Conservation (phyloP, 139 green algal genomes). For the Gonium pectorale region DNA sequence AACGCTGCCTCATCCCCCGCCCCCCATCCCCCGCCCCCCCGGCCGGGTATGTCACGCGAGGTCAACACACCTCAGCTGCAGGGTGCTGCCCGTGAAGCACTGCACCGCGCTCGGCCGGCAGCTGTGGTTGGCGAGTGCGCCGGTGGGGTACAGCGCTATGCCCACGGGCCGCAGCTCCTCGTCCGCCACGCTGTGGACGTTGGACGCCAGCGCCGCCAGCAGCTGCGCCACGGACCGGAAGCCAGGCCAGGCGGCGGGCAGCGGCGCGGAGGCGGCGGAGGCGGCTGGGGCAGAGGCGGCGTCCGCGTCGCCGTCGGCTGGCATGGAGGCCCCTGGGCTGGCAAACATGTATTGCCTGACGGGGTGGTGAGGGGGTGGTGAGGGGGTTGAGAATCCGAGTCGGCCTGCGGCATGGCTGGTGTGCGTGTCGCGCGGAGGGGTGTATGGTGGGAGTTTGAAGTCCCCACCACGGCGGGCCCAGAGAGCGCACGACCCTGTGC, state of each 20-base stretch:
- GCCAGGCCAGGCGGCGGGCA: slow-evolving; percentile 6
- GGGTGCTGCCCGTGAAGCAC: slow-evolving; percentile 61
- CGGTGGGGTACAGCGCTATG: slow-evolving; percentile 76
- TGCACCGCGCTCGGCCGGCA: slow-evolving; percentile 78
- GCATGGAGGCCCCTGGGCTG: not conserved
- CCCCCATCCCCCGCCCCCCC: not conserved
- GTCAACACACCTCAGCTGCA: slow-evolving; percentile 79
- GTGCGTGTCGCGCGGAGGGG: no score
- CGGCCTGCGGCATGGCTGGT: no score
- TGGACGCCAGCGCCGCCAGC: slow-evolving; percentile 75
- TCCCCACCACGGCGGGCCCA: no score
- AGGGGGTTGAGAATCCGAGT: no score
- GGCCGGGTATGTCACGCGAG: not conserved
- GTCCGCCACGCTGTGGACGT: slow-evolving; percentile 84
- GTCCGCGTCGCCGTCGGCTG: not conserved
- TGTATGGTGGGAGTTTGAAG: no score
- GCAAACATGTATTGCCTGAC: slow-evolving; percentile 46
- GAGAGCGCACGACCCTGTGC: no score
- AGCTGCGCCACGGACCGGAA: slow-evolving; percentile 67
- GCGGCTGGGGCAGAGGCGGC: not conserved
- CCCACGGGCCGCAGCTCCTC: slow-evolving; percentile 76
- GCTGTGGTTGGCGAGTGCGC: slow-evolving; percentile 81
- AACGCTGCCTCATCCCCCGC: not conserved
- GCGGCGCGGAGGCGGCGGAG: not conserved
- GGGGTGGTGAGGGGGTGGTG: not conserved